Base-by-base conservation (phyloP, 2,329 filamentous ascomycete species). In the Arthrobotrys entomopaga region DNA sequence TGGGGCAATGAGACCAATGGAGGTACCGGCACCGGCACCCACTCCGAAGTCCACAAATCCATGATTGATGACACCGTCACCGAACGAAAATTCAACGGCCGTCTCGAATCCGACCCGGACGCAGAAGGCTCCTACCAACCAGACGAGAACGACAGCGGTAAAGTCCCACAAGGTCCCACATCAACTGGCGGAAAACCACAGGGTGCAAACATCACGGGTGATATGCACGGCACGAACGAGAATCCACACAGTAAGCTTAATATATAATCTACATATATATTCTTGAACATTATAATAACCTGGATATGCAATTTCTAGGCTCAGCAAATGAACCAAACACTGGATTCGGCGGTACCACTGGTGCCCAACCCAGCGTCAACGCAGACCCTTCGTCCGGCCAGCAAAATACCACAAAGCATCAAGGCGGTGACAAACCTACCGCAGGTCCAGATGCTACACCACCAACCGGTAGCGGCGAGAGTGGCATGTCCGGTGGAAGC, bases 1-100 rank as follows among this genome's bases (percentile, higher is more conserved):
- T 86, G 84, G 84, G 84, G 84, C 11, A 82, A 83, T 29, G 79
- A 72, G 8, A 10, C 29, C 67, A 79, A 78, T 40, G 77, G 38
- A n/a, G 24, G 29, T 11, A 49, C 56, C 29, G 54, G 46, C 22
- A 1, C 1, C 16, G 53, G 16, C 6, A 49, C 38, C 48, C 54
- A 73, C 34, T 48, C 70, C 24, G 74, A 75, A 64, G 42, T 57
- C 22, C 65, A 71, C 64, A 76, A 65, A 58, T 69, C 65, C 11
- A 75, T 75, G 71, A 65, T 75, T 22, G 71, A 75, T 63, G 75
- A 75, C 48, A 43, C 52, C 53, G 49, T 75, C n/a, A 58, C 34
- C n/a, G 54, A 71, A 48, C 38, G 38, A 19, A 75, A 65, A 54
- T 64, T 52, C 46, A 74, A 26, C 65, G 58, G 63, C 58, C 43